A percentile compares a stretch with the other conserved stretches of the same genome.
Conservation (phyloP, 2,329 filamentous ascomycete species). For the Fusarium sp. region DNA sequence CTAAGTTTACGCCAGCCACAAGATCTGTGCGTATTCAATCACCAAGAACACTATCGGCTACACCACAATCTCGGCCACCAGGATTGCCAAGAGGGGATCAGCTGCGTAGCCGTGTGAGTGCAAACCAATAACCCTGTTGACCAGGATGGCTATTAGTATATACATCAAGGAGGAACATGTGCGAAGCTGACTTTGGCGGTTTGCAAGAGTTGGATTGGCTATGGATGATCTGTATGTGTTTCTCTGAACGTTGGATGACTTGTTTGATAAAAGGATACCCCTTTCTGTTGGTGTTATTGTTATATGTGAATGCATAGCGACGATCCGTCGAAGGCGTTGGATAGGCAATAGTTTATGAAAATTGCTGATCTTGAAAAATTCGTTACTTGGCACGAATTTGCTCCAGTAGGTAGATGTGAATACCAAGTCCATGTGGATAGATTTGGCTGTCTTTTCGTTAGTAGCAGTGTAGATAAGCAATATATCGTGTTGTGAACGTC, state of each 20-base stretch:
- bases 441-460: background rate
- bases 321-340: constrained; percentile 36
- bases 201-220: constrained; percentile 2
- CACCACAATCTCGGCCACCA: constrained; percentile 11
- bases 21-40: constrained; percentile 41
- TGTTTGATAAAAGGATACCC: constrained; percentile 40
- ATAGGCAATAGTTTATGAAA: constrained; percentile 9
- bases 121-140: constrained; percentile 16
- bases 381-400: background rate
- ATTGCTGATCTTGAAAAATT: background rate
- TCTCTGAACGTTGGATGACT: constrained; percentile 33
- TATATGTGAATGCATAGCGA: constrained; percentile 25
- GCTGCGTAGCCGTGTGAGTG: constrained; percentile 8
- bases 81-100: constrained; percentile 4
- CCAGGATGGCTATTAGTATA: background rate
- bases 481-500: background rate
- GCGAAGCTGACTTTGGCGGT: background rate
- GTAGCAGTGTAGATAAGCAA: background rate
- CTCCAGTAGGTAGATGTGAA: background rate
- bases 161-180: background rate
- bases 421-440: background rate
- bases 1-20: constrained; percentile 15
- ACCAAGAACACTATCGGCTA: constrained; percentile 28
- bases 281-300: constrained; percentile 25
- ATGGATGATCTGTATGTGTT: constrained; percentile 17